These are phyloP conservation scores for Niebla homalea DNA, from an alignment of 495 filamentous ascomycete species.

Conservation along the genomic window DNA sequence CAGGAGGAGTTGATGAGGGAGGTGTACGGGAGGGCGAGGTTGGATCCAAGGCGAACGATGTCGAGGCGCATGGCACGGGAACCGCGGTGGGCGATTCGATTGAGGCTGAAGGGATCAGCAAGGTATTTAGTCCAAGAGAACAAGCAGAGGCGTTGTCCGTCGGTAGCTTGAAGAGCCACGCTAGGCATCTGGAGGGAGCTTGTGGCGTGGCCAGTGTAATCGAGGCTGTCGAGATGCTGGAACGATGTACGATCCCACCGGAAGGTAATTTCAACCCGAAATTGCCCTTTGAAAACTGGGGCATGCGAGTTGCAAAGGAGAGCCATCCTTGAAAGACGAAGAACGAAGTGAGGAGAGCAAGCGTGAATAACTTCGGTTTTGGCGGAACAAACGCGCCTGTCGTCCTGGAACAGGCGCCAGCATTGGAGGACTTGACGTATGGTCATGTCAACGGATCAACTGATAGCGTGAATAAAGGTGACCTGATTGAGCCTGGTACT, in stretches of 20 bases:
- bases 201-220: constrained; percentile 38
- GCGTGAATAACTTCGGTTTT: constrained; percentile 29
- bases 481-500: no score
- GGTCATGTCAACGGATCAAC: neutral
- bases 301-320: constrained; percentile 12
- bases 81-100: constrained; percentile 4
- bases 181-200: constrained; percentile 19
- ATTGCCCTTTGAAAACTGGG: constrained; percentile 8
- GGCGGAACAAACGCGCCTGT: constrained; percentile 23
- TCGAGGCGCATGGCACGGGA: constrained; percentile 12
- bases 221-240: constrained; percentile 35
- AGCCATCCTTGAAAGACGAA: constrained; percentile 14
- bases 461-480: neutral
- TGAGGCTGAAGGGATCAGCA: neutral
- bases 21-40: constrained; percentile 33
- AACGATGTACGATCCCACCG: constrained; percentile 30
- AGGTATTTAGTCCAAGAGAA: neutral
- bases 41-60: constrained; percentile 34
- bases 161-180: constrained; percentile 27
- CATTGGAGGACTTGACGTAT: neutral
- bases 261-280: constrained; percentile 35
- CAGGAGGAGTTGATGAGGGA: constrained; percentile 41
- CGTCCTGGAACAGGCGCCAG: constrained; percentile 26
- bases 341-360: constrained; percentile 19
- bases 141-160: constrained; percentile 8